Evolutionary conservation across 1,284 basidiomycete genomes (phyloP).

Genomic region (Trichosporon inkin): DNA sequence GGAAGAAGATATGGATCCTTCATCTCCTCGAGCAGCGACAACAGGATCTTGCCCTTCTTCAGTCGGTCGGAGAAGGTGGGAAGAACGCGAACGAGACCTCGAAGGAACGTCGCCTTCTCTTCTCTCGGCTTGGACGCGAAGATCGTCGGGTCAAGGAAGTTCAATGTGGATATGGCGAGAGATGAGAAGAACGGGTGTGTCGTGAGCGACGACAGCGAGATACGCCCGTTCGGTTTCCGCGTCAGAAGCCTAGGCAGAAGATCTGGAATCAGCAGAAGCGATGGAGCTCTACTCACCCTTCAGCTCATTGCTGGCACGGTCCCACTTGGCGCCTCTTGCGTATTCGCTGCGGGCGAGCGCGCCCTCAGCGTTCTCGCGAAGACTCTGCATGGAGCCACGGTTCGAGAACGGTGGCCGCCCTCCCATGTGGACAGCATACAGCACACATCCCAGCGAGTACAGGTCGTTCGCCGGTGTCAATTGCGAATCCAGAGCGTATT

Average conservation of each 20-base stretch:
- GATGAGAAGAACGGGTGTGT: conserved; percentile 89
- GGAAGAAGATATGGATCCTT: conserved; percentile 87
- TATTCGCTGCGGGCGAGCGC: conserved; percentile 43
- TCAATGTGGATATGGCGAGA: conserved; percentile 92
- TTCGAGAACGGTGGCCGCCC: conserved; percentile 83
- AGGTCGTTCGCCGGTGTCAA: conserved; percentile 85
- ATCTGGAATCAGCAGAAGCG: conserved; percentile 52
- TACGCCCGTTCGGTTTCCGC: conserved; percentile 65
- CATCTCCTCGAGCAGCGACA: conserved; percentile 94
- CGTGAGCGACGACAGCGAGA: conserved; percentile 72
- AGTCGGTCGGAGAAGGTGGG: conserved; percentile 83
- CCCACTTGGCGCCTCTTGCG: conserved; percentile 42
- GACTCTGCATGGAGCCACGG: conserved; percentile 70
- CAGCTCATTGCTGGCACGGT: conserved; percentile 41
- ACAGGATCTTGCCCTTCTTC: conserved; percentile 84
- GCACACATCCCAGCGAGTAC: conserved; percentile 86
- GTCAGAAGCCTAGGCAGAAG: conserved; percentile 75
- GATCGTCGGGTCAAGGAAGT: conserved; percentile 91
- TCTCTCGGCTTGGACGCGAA: conserved; percentile 91
- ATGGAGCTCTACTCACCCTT: conserved; percentile 32
- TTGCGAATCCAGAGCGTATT: conserved; percentile 87
- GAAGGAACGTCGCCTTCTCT: conserved; percentile 94
- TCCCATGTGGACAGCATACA: conserved; percentile 85
- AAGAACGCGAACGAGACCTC: conserved; percentile 77
- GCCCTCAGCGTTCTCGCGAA: conserved; percentile 73